Evolutionary conservation across 805 yeast species (phyloP), one percentile per base, ranked within the genome.

Genomic region (Tetrapisispora taiwanensis): DNA sequence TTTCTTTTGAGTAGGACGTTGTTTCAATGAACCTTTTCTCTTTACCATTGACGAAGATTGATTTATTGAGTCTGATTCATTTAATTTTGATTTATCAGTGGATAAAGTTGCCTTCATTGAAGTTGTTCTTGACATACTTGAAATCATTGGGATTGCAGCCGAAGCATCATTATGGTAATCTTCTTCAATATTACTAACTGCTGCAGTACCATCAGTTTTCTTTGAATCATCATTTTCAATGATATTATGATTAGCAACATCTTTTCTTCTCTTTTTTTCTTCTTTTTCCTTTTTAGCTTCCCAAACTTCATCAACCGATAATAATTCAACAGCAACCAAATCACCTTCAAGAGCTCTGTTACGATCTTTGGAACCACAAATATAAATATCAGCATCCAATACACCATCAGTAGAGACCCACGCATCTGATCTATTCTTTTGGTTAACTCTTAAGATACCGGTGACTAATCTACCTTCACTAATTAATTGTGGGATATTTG

Each of bases 281-380:
- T 92, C 98, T 60, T 92, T 92, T 64, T 92, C 98, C 58, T 87
- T 81, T 63, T 90, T 92, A 20, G 95, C 82, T 28, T 79, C 87
- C 98, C 98, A 92, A 28, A 92, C 98, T 59, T 92, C 98, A 63
- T 92, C 97, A 33, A 92, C 98, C 19, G 84, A 85, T 46, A 92
- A 74, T 50, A 92, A 73, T 63, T 92, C 98, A 19, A 92, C 89
- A 0, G 98, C 98, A 33, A 92, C 98, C 42, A 87, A 69, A 62
- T 92, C 98, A 46, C 97, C 96, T 65, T 92, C 98, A 44, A 92
- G 70, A 2, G 98, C 97, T 62, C 98, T 80, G 65, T 92, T 92
- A 63, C 98, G 84, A 66, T 92, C 98, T 63, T 92, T 92, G 10
- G 97, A 89, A 10, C 98, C 98, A 69, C 97, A 92, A 52, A 92